phyloP scores from a whole-genome alignment of 202 grass and related monocot genomes.

The Zizania palustris region DNA sequence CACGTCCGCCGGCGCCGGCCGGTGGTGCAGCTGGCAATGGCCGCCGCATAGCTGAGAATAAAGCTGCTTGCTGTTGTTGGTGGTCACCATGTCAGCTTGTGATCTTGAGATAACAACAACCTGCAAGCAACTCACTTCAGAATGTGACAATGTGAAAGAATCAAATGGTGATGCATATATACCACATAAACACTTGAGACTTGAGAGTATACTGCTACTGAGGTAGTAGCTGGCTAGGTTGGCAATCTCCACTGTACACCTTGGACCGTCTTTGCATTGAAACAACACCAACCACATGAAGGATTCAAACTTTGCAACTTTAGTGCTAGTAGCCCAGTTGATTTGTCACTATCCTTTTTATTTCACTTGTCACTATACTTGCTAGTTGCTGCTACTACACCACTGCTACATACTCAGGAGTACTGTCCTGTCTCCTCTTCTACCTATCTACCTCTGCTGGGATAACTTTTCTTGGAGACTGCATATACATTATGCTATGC shows the following conservation, averaged over 20 bases:
- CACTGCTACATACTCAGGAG: background rate
- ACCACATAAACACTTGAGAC: background rate
- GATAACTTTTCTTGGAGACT: slow-evolving; percentile 42
- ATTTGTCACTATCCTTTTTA: slow-evolving; percentile 5
- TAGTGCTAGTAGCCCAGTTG: slow-evolving; percentile 8
- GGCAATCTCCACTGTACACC: slow-evolving; percentile 7
- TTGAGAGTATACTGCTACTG: background rate
- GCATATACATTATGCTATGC: slow-evolving; percentile 21
- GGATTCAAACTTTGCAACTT: slow-evolving; percentile 36
- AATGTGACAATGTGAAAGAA: background rate
- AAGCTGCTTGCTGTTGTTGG: slow-evolving; percentile 15
- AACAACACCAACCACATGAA: slow-evolving; percentile 35
- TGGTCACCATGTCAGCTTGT: slow-evolving; percentile 36
- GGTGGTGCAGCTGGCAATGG: background rate
- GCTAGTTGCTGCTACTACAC: slow-evolving; percentile 3
- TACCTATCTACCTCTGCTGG: slow-evolving; percentile 7
- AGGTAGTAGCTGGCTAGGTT: slow-evolving; percentile 1
- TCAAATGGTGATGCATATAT: background rate
- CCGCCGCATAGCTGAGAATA: background rate
- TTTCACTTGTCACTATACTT: slow-evolving; percentile 5
- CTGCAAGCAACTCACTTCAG: background rate
- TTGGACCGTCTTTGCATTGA: slow-evolving; percentile 39
- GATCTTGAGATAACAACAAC: background rate
- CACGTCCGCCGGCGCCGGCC: background rate
- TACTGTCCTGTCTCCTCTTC: slow-evolving; percentile 18